Percentiles rank a stretch among this genome's conserved stretches.
phyloP scores from a whole-genome alignment of 2,329 filamentous ascomycete genomes.

The Hypoxylon sp. region DNA sequence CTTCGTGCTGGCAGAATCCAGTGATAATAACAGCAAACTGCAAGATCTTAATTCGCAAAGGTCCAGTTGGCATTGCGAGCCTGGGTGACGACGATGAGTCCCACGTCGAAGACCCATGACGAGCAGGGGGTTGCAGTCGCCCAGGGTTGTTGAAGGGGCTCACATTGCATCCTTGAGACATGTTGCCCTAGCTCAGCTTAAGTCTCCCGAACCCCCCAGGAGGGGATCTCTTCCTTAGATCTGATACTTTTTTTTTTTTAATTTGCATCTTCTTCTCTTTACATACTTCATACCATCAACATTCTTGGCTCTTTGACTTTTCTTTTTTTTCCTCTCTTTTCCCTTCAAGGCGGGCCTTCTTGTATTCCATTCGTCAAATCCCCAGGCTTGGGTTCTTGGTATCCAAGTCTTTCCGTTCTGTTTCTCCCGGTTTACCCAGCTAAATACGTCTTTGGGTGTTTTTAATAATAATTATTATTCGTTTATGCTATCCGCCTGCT shows the following conservation, averaged over 20 bases:
- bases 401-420: conserved; percentile 38
- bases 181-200: conserved; percentile 41
- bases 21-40: conserved; percentile 3
- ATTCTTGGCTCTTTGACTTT: conserved; percentile 38
- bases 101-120: conserved; percentile 29
- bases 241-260: conserved; percentile 37
- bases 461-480: conserved; percentile 34
- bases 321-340: conserved; percentile 38
- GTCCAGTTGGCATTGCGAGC: conserved; percentile 8
- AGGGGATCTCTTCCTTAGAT: conserved; percentile 39
- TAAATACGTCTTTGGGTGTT: conserved; percentile 19
- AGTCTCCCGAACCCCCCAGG: conserved; percentile 34
- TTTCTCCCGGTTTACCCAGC: conserved; percentile 37
- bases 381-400: conserved; percentile 44
- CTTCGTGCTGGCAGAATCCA: not conserved
- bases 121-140: conserved; percentile 27
- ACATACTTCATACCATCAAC: conserved; percentile 37
- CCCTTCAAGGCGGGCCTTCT: conserved; percentile 49
- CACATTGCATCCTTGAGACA: conserved; percentile 43
- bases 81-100: conserved; percentile 6
- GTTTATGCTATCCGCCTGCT: conserved; percentile 27
- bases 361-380: conserved; percentile 45
- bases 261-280: conserved; percentile 40
- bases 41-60: conserved; percentile 7
- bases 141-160: conserved; percentile 36